phyloP scores from a whole-genome alignment of 2,329 filamentous ascomycete genomes.

The Xenoacremonium recifei region DNA sequence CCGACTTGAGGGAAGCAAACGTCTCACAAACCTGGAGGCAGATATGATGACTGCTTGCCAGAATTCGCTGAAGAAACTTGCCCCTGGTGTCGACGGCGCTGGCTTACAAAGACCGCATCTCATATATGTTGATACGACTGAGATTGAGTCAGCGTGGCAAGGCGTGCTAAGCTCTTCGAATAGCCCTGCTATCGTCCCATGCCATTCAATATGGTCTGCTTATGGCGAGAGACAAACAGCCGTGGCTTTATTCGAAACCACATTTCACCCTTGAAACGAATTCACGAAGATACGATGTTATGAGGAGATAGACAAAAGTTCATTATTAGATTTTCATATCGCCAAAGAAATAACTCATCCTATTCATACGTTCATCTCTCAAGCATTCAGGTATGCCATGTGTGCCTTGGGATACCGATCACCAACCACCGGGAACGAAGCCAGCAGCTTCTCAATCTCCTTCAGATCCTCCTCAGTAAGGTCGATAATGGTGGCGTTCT shows the following conservation, averaged over 20 bases:
- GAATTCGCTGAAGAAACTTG: slow-evolving; percentile 22
- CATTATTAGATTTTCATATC: not conserved
- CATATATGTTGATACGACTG: slow-evolving; percentile 29
- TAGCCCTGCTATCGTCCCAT: slow-evolving; percentile 31
- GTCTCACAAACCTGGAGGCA: slow-evolving; percentile 11
- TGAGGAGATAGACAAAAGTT: slow-evolving; percentile 7
- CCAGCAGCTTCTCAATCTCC: slow-evolving; percentile 49
- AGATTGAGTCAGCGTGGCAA: slow-evolving; percentile 16
- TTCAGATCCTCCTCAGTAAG: slow-evolving; percentile 50
- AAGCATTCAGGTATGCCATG: slow-evolving; percentile 18
- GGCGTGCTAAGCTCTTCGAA: slow-evolving; percentile 1
- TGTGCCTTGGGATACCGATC: slow-evolving; percentile 42
- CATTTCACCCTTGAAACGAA: slow-evolving; percentile 7
- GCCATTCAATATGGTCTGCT: slow-evolving; percentile 35
- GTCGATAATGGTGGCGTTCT: slow-evolving; percentile 55
- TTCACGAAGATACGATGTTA: slow-evolving; percentile 11
- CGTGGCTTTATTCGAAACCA: slow-evolving; percentile 32
- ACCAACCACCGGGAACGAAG: slow-evolving; percentile 47
- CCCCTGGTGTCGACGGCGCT: slow-evolving; percentile 7
- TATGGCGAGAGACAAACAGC: slow-evolving; percentile 30
- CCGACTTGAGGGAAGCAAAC: not conserved
- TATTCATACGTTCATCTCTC: too few species aligned
- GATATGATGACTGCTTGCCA: slow-evolving; percentile 18
- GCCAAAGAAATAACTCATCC: not conserved
- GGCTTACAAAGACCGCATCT: slow-evolving; percentile 26